Conservation (phyloP, 345 rosid species). For the Trapa bicornis region DNA sequence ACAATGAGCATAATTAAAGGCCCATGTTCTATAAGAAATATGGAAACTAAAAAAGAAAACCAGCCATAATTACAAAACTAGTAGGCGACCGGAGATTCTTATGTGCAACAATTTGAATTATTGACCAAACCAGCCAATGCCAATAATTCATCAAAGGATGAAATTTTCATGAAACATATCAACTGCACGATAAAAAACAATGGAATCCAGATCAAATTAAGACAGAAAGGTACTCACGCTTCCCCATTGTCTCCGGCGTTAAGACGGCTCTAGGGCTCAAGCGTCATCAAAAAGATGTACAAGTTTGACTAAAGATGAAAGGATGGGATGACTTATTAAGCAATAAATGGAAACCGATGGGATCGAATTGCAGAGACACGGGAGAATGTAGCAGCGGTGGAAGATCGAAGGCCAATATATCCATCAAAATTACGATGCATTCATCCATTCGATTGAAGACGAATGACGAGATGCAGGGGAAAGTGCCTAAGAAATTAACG, state of each 20-base stretch:
- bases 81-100: background rate
- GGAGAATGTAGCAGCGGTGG: slow-evolving; percentile 13
- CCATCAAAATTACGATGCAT: slow-evolving; percentile 37
- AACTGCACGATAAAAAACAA: background rate
- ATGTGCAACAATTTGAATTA: background rate
- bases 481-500: background rate
- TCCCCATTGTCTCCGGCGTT: slow-evolving; percentile 42
- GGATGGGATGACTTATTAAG: slow-evolving; percentile 11
- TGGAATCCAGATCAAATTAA: background rate
- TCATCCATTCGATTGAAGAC: slow-evolving; percentile 14
- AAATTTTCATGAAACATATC: background rate
- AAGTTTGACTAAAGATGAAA: slow-evolving; percentile 26
- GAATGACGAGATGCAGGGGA: slow-evolving; percentile 4
- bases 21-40: background rate
- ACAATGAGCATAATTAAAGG: background rate
- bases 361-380: slow-evolving; percentile 16
- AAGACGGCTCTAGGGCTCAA: background rate
- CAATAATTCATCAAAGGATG: background rate
- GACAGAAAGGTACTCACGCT: slow-evolving; percentile 35
- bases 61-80: background rate
- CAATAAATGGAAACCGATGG: slow-evolving; percentile 10
- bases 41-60: background rate
- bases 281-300: slow-evolving; percentile 18
- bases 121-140: background rate
- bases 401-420: slow-evolving; percentile 32